Evolutionary conservation across 768 basidiomycete species (phyloP).

Genomic region (Kwoniella newhampshirensis): DNA sequence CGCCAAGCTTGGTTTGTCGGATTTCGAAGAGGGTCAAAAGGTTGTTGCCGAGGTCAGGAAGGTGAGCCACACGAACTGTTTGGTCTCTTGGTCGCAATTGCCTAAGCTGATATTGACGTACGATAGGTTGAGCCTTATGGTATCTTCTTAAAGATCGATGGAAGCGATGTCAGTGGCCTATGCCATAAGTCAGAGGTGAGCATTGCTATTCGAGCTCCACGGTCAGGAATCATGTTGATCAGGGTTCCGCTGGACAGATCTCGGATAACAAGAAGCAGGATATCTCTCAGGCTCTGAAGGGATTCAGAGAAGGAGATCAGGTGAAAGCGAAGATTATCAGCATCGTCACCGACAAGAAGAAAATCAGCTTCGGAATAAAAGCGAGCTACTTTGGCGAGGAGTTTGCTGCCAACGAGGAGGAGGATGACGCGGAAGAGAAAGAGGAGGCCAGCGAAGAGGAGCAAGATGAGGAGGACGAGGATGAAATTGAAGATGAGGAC

Average conservation of each 20-base stretch:
- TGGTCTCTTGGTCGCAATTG: not conserved
- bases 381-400: conserved; percentile 78
- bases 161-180: conserved; percentile 77
- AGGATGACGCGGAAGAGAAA: conserved; percentile 35
- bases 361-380: conserved; percentile 78
- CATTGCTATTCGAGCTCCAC: conserved; percentile 5
- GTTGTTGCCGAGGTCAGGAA: conserved; percentile 74
- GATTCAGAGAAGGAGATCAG: conserved; percentile 80
- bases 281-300: conserved; percentile 70
- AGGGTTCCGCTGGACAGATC: conserved; percentile 59
- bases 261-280: conserved; percentile 85
- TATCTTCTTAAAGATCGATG: conserved; percentile 87
- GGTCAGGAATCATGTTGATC: not conserved
- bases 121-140: conserved; percentile 73
- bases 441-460: conserved; percentile 39
- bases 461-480: conserved; percentile 45
- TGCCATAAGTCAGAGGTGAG: conserved; percentile 90
- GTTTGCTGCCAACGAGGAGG: conserved; percentile 55
- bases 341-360: conserved; percentile 73
- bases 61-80: too few species aligned
- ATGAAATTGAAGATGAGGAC: conserved; percentile 37
- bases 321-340: conserved; percentile 75
- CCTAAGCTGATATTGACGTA: not conserved
- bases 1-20: conserved; percentile 51
- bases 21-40: conserved; percentile 76